These are phyloP conservation scores for Phialemonium atrogriseum DNA, from an alignment of 2,329 filamentous ascomycete species.

Conservation along the genomic window DNA sequence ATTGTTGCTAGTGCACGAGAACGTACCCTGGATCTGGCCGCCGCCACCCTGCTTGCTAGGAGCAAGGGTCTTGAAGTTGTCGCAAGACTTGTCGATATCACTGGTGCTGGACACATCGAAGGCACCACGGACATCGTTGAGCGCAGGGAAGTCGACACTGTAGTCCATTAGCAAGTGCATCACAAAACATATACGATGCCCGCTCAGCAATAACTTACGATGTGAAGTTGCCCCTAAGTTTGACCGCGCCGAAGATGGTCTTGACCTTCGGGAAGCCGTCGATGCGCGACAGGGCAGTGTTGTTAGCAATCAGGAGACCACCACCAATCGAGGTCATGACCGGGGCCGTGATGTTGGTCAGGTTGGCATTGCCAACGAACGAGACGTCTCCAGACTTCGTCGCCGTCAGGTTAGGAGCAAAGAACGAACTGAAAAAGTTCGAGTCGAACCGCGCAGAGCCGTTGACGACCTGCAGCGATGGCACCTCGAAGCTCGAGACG, in stretches of 20 bases:
- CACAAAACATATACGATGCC: neutral
- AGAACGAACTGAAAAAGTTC: constrained; percentile 59
- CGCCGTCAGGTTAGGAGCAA: constrained; percentile 61
- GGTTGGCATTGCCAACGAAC: constrained; percentile 52
- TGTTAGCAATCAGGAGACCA: constrained; percentile 83
- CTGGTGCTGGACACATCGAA: constrained; percentile 62
- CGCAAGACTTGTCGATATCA: constrained; percentile 49
- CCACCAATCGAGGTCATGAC: constrained; percentile 60
- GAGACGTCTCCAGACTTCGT: constrained; percentile 53
- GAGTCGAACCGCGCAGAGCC: constrained; percentile 78
- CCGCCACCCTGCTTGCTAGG: constrained; percentile 27
- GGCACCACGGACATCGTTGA: constrained; percentile 62
- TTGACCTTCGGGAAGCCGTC: constrained; percentile 60
- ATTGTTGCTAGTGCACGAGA: constrained; percentile 43
- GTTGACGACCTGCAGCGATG: constrained; percentile 64
- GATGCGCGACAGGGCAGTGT: constrained; percentile 63
- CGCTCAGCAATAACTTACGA: constrained; percentile 48
- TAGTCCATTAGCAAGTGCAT: constrained; percentile 17
- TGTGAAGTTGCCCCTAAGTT: constrained; percentile 77
- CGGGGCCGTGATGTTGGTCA: constrained; percentile 71
- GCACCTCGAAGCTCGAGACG: constrained; percentile 64
- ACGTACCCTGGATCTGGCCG: constrained; percentile 38
- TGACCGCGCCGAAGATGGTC: constrained; percentile 69
- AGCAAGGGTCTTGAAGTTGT: constrained; percentile 38
- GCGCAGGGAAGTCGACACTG: constrained; percentile 62